Conservation (phyloP, 495 filamentous ascomycete genomes). For the Saxophila tyrrhenica region DNA sequence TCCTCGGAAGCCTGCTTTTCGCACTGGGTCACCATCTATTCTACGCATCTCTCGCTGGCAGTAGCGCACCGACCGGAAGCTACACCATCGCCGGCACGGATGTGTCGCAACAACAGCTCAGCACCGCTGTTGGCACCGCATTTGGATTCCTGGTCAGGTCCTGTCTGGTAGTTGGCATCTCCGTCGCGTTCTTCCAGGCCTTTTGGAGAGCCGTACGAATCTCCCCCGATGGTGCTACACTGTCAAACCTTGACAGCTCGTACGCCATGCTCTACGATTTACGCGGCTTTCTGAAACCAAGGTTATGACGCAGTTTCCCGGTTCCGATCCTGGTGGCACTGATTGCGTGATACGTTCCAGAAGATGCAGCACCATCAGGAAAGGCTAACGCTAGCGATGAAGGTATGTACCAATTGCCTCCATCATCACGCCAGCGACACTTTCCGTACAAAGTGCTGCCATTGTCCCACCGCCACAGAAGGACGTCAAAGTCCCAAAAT, state of each 20-base stretch:
- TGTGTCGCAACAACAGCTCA: constrained; percentile 10
- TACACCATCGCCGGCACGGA: no score
- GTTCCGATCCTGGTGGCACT: no score
- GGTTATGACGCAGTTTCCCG: no score
- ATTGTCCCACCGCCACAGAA: not conserved
- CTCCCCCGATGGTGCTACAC: not conserved
- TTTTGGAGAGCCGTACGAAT: constrained; percentile 7
- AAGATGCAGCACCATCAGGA: no score
- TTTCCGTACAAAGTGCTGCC: constrained; percentile 4
- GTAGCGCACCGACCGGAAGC: no score
- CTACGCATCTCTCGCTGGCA: no score
- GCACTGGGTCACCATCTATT: no score
- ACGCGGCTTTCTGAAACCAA: no score
- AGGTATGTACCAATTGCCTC: constrained; percentile 10
- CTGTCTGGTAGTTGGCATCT: not conserved
- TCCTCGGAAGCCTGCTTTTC: no score
- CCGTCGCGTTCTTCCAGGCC: constrained; percentile 5
- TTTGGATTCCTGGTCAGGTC: constrained; percentile 17
- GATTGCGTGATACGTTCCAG: no score
- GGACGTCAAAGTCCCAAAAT: not conserved
- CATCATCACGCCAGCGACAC: constrained; percentile 10
- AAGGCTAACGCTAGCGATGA: no score
- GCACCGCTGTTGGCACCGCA: constrained; percentile 11
- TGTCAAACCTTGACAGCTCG: not conserved
- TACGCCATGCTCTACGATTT: no score